A percentile compares a stretch with the other conserved stretches of the same genome.
phyloP scores from a whole-genome alignment of 2,329 filamentous ascomycete genomes.

The Hypocrella siamensis region DNA sequence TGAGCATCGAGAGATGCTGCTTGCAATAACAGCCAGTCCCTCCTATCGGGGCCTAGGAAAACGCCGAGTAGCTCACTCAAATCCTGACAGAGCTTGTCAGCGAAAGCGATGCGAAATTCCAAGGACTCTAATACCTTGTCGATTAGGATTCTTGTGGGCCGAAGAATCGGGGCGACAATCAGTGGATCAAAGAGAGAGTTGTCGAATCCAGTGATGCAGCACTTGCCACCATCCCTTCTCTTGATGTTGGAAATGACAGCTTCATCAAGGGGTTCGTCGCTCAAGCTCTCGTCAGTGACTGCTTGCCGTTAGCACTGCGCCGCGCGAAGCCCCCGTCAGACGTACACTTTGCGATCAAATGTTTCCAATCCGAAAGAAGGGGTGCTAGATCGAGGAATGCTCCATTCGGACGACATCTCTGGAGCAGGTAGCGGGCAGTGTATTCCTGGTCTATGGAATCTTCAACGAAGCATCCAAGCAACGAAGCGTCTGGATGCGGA shows the following conservation, averaged over 20 bases:
- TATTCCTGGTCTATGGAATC: constrained; percentile 3
- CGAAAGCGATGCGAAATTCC: neutral
- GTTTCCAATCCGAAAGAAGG: constrained; percentile 1
- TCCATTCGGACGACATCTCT: constrained; percentile 1
- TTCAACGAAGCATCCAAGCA: constrained; percentile 4
- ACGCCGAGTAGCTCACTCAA: neutral
- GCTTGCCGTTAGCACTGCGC: neutral
- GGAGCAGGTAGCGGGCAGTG: constrained; percentile 4
- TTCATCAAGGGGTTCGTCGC: neutral
- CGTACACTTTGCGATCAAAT: constrained; percentile 2
- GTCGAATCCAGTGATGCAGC: constrained; percentile 2
- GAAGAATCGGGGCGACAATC: constrained; percentile 1
- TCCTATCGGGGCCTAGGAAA: neutral
- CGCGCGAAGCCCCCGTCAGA: neutral
- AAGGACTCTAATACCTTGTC: neutral
- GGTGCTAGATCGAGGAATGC: neutral
- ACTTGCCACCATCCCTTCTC: constrained; percentile 1
- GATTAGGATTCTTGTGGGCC: neutral
- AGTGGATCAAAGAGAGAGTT: constrained; percentile 3
- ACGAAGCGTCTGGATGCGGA: constrained; percentile 3
- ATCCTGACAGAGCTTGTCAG: neutral
- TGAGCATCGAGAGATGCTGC: constrained; percentile 1
- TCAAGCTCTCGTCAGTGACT: neutral
- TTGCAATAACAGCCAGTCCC: constrained; percentile 2
- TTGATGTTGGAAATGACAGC: constrained; percentile 1